Base-by-base conservation (phyloP, 1,139 yeast genomes). In the Taphrina betulina region DNA sequence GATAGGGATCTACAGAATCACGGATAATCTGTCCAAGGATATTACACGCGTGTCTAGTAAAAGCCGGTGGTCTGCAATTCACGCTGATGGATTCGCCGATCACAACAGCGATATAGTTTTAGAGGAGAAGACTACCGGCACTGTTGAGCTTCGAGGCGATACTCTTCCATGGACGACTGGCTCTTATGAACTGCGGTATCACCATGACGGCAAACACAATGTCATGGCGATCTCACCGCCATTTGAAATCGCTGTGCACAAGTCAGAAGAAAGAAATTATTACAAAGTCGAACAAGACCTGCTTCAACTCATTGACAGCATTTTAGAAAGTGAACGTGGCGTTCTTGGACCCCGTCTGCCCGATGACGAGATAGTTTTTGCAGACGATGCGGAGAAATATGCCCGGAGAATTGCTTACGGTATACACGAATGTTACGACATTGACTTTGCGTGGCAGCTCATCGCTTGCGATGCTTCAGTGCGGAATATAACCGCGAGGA, bases 121-220 rank as follows among this genome's bases (percentile, higher is more conserved):
- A 5, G 57, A 60, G 12, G 65, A 65, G 28, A 65, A 66, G 1
- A 68, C 69, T 3, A 63, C 68, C 2, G 94, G 94, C 0, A 63
- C 68, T n/a, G 74, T 79, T 10, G 71, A 65, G 5, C 86, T 86
- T 64, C 69, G 72, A 8, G 75, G 76, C 7, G 75, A 76, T 7
- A 71, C 76, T 50, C 70, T 83, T 45, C 77, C 77, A 64, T 84
- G 85, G 81, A 84, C 82, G 63, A 80, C 78, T 56, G 95, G 95
- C 0, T 74, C 80, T 38, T 86, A 81, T 68, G 94, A 86, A 68
- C 77, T 86, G 64, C 76, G 95, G 68, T 85, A 84, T 65, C 95
- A 87, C 66, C 74, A 78, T 53, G 78, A 77, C 53, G 82, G 81
- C 24, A 79, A 82, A 60, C 95, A 87, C 67, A 84, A 81, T 60